Conservation (phyloP, 495 filamentous ascomycete species). For the Apiosordaria backusii region DNA sequence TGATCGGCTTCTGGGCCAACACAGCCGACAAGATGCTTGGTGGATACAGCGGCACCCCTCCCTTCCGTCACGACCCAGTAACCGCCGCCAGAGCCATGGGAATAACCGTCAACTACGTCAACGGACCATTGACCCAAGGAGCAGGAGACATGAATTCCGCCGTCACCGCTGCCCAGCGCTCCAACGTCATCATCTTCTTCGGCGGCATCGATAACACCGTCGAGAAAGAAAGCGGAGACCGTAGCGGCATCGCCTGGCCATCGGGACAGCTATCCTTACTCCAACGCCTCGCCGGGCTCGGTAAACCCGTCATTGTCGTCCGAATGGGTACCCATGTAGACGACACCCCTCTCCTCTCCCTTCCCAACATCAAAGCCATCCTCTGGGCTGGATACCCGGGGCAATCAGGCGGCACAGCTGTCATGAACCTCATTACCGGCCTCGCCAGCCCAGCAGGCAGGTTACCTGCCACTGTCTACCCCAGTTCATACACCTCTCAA, state of each 20-base stretch:
- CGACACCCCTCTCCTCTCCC: constrained; percentile 46
- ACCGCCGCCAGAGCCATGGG: constrained; percentile 34
- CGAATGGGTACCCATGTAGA: constrained; percentile 54
- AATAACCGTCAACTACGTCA: constrained; percentile 24
- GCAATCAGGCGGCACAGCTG: constrained; percentile 51
- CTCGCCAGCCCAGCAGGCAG: constrained; percentile 53
- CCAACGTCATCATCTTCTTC: constrained; percentile 42
- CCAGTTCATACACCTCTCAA: constrained; percentile 37
- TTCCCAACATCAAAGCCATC: constrained; percentile 51
- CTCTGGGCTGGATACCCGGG: constrained; percentile 54
- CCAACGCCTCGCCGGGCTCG: constrained; percentile 30
- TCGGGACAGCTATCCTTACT: constrained; percentile 39
- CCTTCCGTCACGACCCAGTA: constrained; percentile 32
- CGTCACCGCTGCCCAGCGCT: constrained; percentile 30
- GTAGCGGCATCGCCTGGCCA: constrained; percentile 41
- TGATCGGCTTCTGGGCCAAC: constrained; percentile 40
- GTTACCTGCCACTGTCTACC: constrained; percentile 56
- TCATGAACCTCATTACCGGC: constrained; percentile 52
- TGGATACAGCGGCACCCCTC: constrained; percentile 38
- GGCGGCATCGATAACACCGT: constrained; percentile 41
- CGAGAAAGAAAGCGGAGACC: constrained; percentile 38
- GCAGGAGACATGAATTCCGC: constrained; percentile 48
- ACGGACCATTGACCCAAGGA: constrained; percentile 38
- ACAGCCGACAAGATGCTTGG: constrained; percentile 34
- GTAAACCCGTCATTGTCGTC: constrained; percentile 40